Conservation (phyloP, 805 yeast species). For the Saturnispora saitoi region DNA sequence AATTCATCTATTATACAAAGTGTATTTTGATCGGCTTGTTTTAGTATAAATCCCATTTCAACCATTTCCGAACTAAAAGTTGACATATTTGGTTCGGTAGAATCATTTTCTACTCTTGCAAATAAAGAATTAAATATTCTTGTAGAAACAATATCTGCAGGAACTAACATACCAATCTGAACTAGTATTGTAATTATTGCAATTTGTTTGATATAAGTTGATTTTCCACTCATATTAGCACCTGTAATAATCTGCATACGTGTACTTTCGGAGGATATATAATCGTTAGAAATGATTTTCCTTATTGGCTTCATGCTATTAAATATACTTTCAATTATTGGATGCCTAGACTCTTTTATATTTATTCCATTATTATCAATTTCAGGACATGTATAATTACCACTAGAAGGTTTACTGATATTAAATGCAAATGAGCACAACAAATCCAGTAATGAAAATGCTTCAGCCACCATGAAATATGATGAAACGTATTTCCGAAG, state of each 20-base stretch:
- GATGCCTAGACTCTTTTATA: slow-evolving; percentile 32
- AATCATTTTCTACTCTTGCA: slow-evolving; percentile 33
- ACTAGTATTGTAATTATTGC: slow-evolving; percentile 43
- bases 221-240: slow-evolving; percentile 58
- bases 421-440: slow-evolving; percentile 24
- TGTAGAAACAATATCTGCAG: slow-evolving; percentile 35
- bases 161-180: slow-evolving; percentile 48
- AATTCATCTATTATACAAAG: slow-evolving; percentile 46
- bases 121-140: slow-evolving; percentile 33
- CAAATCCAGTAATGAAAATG: slow-evolving; percentile 35
- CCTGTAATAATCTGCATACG: slow-evolving; percentile 46
- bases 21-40: slow-evolving; percentile 21
- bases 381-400: slow-evolving; percentile 29
- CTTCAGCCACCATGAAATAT: slow-evolving; percentile 36
- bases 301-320: slow-evolving; percentile 22
- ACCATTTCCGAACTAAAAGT: slow-evolving; percentile 40
- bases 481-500: slow-evolving; percentile 26
- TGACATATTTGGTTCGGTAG: slow-evolving; percentile 29
- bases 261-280: slow-evolving; percentile 26
- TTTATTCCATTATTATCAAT: slow-evolving; percentile 27
- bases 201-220: slow-evolving; percentile 46
- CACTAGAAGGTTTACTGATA: slow-evolving; percentile 11
- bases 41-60: slow-evolving; percentile 38
- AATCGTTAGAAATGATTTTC: slow-evolving; percentile 26
- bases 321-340: slow-evolving; percentile 28